Percentiles rank a stretch among this genome's conserved stretches.
Conservation (phyloP, 768 basidiomycete genomes). For the Macrolepiota albuminosa region DNA sequence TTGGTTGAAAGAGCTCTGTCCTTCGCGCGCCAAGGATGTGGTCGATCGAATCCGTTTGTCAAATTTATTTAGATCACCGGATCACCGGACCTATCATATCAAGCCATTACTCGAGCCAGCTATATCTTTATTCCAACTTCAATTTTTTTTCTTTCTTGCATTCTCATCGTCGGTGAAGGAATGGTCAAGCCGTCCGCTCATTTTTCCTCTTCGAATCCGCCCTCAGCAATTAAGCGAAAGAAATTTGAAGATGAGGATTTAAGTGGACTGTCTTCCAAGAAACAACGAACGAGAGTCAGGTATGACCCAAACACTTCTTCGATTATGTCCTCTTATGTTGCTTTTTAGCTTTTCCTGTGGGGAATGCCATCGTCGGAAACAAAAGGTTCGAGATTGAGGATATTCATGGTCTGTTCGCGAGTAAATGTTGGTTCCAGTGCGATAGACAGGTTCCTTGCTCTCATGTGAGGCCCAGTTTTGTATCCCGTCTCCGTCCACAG, state of each 20-base stretch:
- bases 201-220: slow-evolving; percentile 17
- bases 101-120: slow-evolving; percentile 14
- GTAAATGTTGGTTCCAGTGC: slow-evolving; percentile 45
- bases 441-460: slow-evolving; percentile 83
- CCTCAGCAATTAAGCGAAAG: slow-evolving; percentile 48
- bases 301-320: slow-evolving; percentile 23
- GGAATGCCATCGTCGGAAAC: slow-evolving; percentile 85
- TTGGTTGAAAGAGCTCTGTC: slow-evolving; percentile 1
- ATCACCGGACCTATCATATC: slow-evolving; percentile 16
- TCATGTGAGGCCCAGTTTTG: slow-evolving; percentile 48
- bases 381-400: slow-evolving; percentile 51
- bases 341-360: slow-evolving; percentile 70
- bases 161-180: neutral
- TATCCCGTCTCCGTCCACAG: slow-evolving; percentile 7
- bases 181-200: slow-evolving; percentile 32
- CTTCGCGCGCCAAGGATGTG: neutral
- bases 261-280: slow-evolving; percentile 47
- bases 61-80: slow-evolving; percentile 9
- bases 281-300: slow-evolving; percentile 76
- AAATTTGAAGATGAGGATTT: slow-evolving; percentile 60
- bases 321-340: neutral
- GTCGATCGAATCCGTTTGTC: neutral
- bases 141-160: neutral
- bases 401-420: slow-evolving; percentile 7
- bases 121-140: slow-evolving; percentile 1